Conservation (phyloP, 805 yeast genomes). For the Millerozyma miso region DNA sequence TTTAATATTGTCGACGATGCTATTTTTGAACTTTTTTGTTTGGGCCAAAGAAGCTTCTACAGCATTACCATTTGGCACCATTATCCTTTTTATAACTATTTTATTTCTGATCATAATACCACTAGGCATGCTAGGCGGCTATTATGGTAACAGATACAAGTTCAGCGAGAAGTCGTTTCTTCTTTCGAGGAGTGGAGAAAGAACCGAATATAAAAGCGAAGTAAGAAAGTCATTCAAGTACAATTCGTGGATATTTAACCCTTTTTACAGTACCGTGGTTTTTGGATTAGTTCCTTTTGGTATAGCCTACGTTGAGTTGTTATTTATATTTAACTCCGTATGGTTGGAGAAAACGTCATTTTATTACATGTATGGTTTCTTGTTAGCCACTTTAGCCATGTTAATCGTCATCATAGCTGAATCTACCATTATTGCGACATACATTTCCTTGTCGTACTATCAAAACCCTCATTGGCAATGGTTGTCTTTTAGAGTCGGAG, state of each 20-base stretch:
- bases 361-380: conserved; percentile 76
- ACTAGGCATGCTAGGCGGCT: conserved; percentile 70
- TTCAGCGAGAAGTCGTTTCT: conserved; percentile 20
- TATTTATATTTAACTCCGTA: conserved; percentile 66
- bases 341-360: conserved; percentile 80
- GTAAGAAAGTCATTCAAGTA: conserved; percentile 1
- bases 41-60: conserved; percentile 74
- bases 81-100: conserved; percentile 52
- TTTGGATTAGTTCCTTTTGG: conserved; percentile 79
- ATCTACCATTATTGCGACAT: conserved; percentile 66
- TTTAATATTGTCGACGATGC: conserved; percentile 44
- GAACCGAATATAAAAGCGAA: conserved; percentile 1
- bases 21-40: conserved; percentile 61
- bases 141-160: conserved; percentile 36
- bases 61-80: conserved; percentile 76
- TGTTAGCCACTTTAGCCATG: conserved; percentile 56
- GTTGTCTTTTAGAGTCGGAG: conserved; percentile 68
- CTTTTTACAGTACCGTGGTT: conserved; percentile 30
- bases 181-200: conserved; percentile 1
- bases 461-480: conserved; percentile 76
- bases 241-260: conserved; percentile 18
- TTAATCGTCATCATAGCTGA: conserved; percentile 64
- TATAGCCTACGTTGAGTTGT: conserved; percentile 73
- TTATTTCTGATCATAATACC: conserved; percentile 72
- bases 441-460: conserved; percentile 51